Conservation (phyloP, 495 filamentous ascomycete species). For the Penicillium pancosmium region DNA sequence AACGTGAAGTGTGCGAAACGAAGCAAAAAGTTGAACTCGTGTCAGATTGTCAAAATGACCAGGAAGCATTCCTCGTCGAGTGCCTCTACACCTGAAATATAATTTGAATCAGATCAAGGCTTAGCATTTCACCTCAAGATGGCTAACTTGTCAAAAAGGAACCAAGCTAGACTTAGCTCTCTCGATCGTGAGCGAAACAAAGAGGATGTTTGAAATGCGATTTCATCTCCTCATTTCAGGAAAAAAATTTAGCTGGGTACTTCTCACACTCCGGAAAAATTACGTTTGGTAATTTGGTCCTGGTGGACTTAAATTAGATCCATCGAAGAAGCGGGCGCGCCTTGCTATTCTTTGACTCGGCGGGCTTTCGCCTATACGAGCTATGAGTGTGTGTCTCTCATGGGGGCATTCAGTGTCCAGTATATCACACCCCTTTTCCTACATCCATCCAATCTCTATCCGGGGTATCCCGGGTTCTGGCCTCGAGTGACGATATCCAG, state of each 20-base stretch:
- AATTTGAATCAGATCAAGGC: too few relatives aligned
- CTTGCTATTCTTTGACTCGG: not conserved
- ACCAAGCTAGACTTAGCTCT: too few relatives aligned
- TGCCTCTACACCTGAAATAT: too few relatives aligned
- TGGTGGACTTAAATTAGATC: not conserved
- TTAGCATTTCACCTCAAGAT: too few relatives aligned
- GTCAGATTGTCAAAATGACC: too few relatives aligned
- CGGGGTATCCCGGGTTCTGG: slow-evolving; percentile 5
- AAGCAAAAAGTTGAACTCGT: too few relatives aligned
- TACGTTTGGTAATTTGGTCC: not conserved
- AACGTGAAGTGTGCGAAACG: too few relatives aligned
- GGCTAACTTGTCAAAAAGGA: too few relatives aligned
- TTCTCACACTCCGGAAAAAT: not conserved
- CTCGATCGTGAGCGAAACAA: too few relatives aligned
- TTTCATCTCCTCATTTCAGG: not conserved
- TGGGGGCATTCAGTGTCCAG: not conserved
- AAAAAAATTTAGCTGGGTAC: not conserved
- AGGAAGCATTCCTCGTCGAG: too few relatives aligned
- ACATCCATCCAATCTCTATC: slow-evolving; percentile 4
- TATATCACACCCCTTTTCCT: not conserved
- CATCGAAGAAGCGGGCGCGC: not conserved
- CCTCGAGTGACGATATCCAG: slow-evolving; percentile 5
- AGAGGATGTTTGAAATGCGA: not conserved
- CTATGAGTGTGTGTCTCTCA: not conserved
- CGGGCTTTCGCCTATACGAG: not conserved